Conservation (phyloP, 495 filamentous ascomycete species). For the Mytilinidion resinicola region DNA sequence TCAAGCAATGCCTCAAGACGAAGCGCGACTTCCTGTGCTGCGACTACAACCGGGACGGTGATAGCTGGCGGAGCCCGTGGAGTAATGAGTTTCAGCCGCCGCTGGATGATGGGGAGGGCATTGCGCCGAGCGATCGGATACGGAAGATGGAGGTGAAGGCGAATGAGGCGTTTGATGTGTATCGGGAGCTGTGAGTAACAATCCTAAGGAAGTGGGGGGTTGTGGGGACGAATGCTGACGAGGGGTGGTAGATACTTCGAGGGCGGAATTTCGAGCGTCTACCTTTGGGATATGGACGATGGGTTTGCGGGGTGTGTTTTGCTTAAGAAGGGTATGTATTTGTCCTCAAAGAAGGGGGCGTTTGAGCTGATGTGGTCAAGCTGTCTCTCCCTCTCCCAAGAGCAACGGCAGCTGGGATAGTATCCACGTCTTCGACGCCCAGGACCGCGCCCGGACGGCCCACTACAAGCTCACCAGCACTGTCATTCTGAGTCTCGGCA, state of each 20-base stretch:
- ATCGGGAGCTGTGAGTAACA: constrained; percentile 69
- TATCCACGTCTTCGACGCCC: constrained; percentile 97
- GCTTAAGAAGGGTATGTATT: constrained; percentile 76
- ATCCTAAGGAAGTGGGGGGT: not conserved
- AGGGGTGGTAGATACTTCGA: constrained; percentile 67
- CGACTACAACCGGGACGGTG: constrained; percentile 99
- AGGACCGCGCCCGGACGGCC: constrained; percentile 78
- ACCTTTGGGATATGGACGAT: constrained; percentile 98
- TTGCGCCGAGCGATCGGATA: constrained; percentile 46
- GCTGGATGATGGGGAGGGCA: constrained; percentile 46
- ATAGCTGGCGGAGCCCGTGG: constrained; percentile 95
- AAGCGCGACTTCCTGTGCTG: constrained; percentile 95
- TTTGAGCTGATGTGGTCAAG: constrained; percentile 27
- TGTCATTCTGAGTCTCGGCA: constrained; percentile 83
- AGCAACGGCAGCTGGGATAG: constrained; percentile 89
- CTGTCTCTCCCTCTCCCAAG: constrained; percentile 59
- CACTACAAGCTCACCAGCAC: constrained; percentile 98
- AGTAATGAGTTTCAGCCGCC: constrained; percentile 94
- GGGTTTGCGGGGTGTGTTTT: constrained; percentile 95
- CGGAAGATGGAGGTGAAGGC: constrained; percentile 87
- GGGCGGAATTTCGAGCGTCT: constrained; percentile 88
- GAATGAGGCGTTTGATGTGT: constrained; percentile 95
- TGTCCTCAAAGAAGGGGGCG: not conserved
- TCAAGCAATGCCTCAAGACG: constrained; percentile 77
- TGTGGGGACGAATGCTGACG: not conserved